phyloP scores from a whole-genome alignment of 768 basidiomycete species.

The Mycena leptocephala region DNA sequence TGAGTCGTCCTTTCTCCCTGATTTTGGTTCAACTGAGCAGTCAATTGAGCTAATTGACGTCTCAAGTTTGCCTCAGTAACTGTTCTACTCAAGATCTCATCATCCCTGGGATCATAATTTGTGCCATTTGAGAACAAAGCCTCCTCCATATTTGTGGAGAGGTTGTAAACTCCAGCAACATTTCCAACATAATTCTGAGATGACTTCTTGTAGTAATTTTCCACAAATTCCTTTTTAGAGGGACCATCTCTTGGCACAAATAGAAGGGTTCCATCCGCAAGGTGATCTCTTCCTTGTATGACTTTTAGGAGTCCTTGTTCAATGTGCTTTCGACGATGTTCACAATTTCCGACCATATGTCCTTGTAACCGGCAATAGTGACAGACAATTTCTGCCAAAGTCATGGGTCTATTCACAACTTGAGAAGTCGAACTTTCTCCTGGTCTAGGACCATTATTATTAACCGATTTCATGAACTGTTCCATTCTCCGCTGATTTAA shows the following conservation, averaged over 20 bases:
- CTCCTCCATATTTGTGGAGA: neutral
- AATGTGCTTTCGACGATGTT: no score
- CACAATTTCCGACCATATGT: no score
- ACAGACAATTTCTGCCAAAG: no score
- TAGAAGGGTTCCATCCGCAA: no score
- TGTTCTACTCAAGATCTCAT: neutral
- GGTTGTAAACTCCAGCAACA: neutral
- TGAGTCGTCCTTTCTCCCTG: no score
- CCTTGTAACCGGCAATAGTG: no score
- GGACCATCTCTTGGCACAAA: no score
- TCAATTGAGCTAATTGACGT: neutral
- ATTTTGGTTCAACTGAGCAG: no score
- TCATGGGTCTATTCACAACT: no score
- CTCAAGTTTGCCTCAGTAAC: neutral
- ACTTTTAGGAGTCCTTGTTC: no score
- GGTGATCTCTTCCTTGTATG: no score
- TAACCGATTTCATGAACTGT: neutral
- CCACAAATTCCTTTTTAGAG: no score
- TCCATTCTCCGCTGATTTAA: neutral
- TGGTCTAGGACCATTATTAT: neutral
- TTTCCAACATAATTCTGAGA: neutral
- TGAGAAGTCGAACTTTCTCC: neutral
- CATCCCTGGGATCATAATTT: neutral
- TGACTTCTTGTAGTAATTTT: neutral
- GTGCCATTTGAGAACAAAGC: neutral